A percentile compares a stretch with the other conserved stretches of the same genome.
These are phyloP conservation scores for Colletotrichum paranaense DNA, from an alignment of 2,329 filamentous ascomycete genomes.

Conservation along the genomic window DNA sequence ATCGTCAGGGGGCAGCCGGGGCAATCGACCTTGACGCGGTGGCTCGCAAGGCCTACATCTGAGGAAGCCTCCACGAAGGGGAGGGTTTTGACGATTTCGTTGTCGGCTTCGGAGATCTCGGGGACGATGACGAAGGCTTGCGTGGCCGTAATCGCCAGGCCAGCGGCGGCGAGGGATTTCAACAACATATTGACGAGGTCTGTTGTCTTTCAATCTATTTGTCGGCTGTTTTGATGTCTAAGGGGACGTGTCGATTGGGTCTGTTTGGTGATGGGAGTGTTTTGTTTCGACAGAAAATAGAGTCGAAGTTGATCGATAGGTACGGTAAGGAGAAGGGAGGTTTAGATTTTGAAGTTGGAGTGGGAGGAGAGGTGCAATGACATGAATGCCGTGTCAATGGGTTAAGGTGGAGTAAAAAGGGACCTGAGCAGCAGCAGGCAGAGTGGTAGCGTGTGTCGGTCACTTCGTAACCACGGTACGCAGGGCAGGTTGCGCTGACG, in stretches of 20 bases:
- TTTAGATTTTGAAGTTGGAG: neutral
- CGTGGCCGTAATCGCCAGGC: constrained; percentile 45
- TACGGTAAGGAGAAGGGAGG: neutral
- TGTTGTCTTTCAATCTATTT: neutral
- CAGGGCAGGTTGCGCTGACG: constrained; percentile 15
- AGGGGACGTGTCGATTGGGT: neutral
- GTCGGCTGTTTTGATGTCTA: neutral
- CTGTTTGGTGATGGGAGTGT: neutral
- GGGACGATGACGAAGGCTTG: constrained; percentile 67
- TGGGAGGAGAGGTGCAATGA: constrained; percentile 29
- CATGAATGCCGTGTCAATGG: constrained; percentile 18
- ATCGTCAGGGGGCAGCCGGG: constrained; percentile 60
- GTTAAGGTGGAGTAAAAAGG: constrained; percentile 26
- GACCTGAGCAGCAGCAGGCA: constrained; percentile 12
- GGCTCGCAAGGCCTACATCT: constrained; percentile 45
- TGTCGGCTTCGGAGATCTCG: constrained; percentile 55
- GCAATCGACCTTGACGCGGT: constrained; percentile 63
- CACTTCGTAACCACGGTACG: neutral
- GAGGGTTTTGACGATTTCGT: constrained; percentile 54
- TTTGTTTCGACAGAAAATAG: neutral
- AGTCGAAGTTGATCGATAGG: neutral
- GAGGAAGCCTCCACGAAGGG: constrained; percentile 42
- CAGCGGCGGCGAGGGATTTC: constrained; percentile 46
- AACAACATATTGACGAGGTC: constrained; percentile 44
- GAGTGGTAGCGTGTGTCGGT: constrained; percentile 3